Evolutionary conservation across 164 flowering plant species (phyloP).

Genomic region (Saururus chinensis): DNA sequence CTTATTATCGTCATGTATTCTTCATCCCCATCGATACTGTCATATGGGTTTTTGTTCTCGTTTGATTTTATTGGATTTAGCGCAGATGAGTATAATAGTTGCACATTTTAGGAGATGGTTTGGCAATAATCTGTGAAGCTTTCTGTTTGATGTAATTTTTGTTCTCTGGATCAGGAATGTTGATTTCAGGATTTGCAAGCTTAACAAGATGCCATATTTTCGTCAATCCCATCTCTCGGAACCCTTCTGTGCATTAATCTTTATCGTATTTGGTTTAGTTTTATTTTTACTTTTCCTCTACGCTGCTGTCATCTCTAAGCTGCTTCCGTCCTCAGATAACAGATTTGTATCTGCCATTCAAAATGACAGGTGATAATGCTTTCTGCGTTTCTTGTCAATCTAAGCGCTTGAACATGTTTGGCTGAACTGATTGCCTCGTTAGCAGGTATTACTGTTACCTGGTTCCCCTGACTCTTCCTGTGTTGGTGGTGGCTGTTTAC

Average conservation of each 20-base stretch:
- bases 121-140: background rate
- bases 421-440: background rate
- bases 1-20: no score
- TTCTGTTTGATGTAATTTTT: background rate
- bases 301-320: constrained; percentile 54
- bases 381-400: background rate
- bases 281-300: constrained; percentile 34
- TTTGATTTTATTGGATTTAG: no score
- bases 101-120: no score
- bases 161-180: background rate
- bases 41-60: no score
- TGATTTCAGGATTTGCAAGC: background rate
- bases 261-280: constrained; percentile 27
- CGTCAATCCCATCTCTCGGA: constrained; percentile 4
- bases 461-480: constrained; percentile 73
- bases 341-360: constrained; percentile 49
- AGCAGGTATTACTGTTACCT: constrained; percentile 67
- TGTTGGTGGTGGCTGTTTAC: constrained; percentile 58
- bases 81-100: no score
- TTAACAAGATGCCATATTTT: constrained; percentile 3
- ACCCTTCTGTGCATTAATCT: constrained; percentile 29
- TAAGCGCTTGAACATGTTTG: background rate
- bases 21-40: no score
- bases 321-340: constrained; percentile 43
- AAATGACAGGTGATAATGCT: constrained; percentile 38